These are phyloP conservation scores for Podospora pseudoanserina DNA, from an alignment of 495 filamentous ascomycete genomes.

Conservation along the genomic window DNA sequence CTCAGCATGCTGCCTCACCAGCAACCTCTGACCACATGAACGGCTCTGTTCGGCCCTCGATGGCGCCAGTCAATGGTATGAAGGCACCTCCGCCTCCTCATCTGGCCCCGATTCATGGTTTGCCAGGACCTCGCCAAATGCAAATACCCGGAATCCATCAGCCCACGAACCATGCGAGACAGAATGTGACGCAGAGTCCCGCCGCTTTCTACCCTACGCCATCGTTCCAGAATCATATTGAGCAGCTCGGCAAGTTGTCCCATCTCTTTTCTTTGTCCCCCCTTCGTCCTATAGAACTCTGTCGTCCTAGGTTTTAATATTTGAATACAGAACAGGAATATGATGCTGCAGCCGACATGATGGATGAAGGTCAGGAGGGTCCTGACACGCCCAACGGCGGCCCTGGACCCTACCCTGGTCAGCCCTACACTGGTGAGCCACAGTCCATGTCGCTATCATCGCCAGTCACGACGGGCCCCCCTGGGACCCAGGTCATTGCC, in stretches of 20 bases:
- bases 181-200: constrained; percentile 31
- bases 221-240: constrained; percentile 85
- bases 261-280: constrained; percentile 48
- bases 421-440: constrained; percentile 44
- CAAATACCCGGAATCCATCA: constrained; percentile 41
- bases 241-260: constrained; percentile 94
- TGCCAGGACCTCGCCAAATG: constrained; percentile 46
- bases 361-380: constrained; percentile 67
- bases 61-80: constrained; percentile 37
- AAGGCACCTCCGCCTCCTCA: constrained; percentile 38
- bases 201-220: constrained; percentile 70
- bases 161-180: constrained; percentile 30
- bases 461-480: constrained; percentile 38
- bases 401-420: constrained; percentile 61
- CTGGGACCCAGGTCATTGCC: constrained; percentile 23
- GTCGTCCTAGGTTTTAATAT: constrained; percentile 76
- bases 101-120: constrained; percentile 18
- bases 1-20: constrained; percentile 66
- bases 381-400: constrained; percentile 62
- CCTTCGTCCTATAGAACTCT: constrained; percentile 59
- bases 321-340: constrained; percentile 96
- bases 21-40: constrained; percentile 54
- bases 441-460: constrained; percentile 42
- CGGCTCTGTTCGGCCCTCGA: constrained; percentile 42
- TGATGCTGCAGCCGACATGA: constrained; percentile 91